Evolutionary conservation across 768 basidiomycete species (phyloP).

Genomic region (Suillus tomentosus): DNA sequence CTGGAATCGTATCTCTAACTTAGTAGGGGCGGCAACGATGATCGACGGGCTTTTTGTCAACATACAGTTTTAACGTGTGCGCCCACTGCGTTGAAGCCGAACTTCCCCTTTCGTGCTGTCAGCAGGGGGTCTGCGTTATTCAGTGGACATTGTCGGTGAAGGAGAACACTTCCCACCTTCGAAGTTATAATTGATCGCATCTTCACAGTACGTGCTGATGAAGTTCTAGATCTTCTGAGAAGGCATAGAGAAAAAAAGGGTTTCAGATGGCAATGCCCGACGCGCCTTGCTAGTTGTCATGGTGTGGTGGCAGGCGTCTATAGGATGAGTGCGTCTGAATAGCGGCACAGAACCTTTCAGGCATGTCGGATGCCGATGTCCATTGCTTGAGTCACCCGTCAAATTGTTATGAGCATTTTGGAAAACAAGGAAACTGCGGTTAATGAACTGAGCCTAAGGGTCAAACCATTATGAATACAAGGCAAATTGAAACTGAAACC

Average conservation of each 20-base stretch:
- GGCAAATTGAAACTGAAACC: background rate
- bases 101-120: background rate
- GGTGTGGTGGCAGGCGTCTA: slow-evolving; percentile 10
- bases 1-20: background rate
- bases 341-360: slow-evolving; percentile 34
- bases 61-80: slow-evolving; percentile 4
- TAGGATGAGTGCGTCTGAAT: slow-evolving; percentile 14
- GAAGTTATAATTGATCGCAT: background rate
- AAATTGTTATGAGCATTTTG: background rate
- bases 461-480: background rate
- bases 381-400: slow-evolving; percentile 12
- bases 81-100: background rate
- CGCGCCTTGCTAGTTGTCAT: background rate
- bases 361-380: slow-evolving; percentile 25
- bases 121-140: background rate
- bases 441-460: background rate
- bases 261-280: background rate
- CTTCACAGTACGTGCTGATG: background rate
- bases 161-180: background rate
- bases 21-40: background rate
- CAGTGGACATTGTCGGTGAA: background rate
- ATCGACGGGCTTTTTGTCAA: background rate
- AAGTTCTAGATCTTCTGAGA: background rate
- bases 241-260: background rate
- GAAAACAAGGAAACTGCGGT: background rate